phyloP scores from a whole-genome alignment of 108 stramenopile species.

The Nitzschia putrida region DNA sequence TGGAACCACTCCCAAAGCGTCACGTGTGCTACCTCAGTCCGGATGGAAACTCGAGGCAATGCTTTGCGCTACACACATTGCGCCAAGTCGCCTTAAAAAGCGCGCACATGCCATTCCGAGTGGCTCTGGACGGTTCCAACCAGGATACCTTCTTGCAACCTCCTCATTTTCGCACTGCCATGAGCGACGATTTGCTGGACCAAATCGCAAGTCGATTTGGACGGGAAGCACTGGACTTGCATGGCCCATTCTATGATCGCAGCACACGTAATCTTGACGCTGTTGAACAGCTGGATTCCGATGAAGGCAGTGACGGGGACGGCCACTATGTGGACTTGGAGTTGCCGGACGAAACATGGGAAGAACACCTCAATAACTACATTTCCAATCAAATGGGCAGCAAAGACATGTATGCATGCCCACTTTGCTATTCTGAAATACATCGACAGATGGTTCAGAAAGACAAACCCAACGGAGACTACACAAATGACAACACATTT shows the following conservation, averaged over 20 bases:
- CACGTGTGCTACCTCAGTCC: slow-evolving; percentile 78
- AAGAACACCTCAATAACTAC: slow-evolving; percentile 55
- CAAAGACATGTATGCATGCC: slow-evolving; percentile 74
- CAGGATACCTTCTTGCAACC: slow-evolving; percentile 70
- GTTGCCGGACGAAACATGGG: neutral
- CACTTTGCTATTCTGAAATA: slow-evolving; percentile 71
- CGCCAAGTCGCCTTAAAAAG: slow-evolving; percentile 63
- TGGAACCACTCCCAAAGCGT: slow-evolving; percentile 46
- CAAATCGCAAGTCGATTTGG: slow-evolving; percentile 83
- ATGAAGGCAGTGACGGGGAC: slow-evolving; percentile 1
- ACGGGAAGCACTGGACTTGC: slow-evolving; percentile 56
- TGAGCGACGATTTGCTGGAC: slow-evolving; percentile 79
- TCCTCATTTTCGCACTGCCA: slow-evolving; percentile 76
- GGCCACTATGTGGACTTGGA: slow-evolving; percentile 40
- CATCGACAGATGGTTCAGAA: slow-evolving; percentile 31
- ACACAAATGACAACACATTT: slow-evolving; percentile 25
- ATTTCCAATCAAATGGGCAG: slow-evolving; percentile 63
- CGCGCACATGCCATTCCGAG: slow-evolving; percentile 23
- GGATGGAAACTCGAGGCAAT: slow-evolving; percentile 62
- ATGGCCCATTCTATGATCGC: slow-evolving; percentile 61
- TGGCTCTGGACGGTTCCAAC: slow-evolving; percentile 20
- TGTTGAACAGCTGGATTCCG: neutral
- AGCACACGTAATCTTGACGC: neutral
- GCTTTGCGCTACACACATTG: slow-evolving; percentile 81
- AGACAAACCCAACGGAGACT: slow-evolving; percentile 26